phyloP scores from a whole-genome alignment of 2,329 filamentous ascomycete species.

The Thielaviopsis ethacetica region DNA sequence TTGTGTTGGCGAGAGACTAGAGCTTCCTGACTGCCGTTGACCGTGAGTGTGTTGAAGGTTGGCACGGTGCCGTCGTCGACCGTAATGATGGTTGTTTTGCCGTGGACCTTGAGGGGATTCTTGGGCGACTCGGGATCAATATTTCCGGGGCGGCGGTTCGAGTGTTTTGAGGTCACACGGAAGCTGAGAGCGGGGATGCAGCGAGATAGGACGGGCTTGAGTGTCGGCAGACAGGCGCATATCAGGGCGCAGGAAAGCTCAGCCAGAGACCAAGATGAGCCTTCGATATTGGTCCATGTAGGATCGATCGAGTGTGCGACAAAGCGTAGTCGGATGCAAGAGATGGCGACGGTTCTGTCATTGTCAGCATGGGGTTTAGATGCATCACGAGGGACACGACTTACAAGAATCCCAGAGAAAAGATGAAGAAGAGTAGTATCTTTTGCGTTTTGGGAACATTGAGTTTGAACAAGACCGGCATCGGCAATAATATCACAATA shows the following conservation, averaged over 20 bases:
- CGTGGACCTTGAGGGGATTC: background rate
- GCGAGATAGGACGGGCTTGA: constrained; percentile 16
- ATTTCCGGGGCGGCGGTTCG: background rate
- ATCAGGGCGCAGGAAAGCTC: constrained; percentile 15
- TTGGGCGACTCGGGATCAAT: background rate
- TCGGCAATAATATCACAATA: constrained; percentile 16
- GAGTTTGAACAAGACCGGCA: constrained; percentile 16
- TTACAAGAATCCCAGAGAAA: constrained; percentile 18
- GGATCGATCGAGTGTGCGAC: constrained; percentile 13
- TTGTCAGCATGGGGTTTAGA: background rate
- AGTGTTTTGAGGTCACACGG: background rate
- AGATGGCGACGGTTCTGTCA: constrained; percentile 14
- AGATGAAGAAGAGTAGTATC: constrained; percentile 16
- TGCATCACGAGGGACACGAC: background rate
- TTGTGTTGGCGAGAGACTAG: background rate
- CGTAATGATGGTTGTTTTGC: background rate
- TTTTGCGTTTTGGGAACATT: constrained; percentile 15
- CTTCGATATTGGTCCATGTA: constrained; percentile 15
- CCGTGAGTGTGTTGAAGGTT: background rate
- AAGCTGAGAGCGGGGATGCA: constrained; percentile 14
- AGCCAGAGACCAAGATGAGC: constrained; percentile 15
- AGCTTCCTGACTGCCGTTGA: background rate
- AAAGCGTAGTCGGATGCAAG: constrained; percentile 15
- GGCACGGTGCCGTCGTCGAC: background rate
- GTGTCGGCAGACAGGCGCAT: constrained; percentile 15